phyloP scores from a whole-genome alignment of 345 rosid genomes.

The Gossypium australe region DNA sequence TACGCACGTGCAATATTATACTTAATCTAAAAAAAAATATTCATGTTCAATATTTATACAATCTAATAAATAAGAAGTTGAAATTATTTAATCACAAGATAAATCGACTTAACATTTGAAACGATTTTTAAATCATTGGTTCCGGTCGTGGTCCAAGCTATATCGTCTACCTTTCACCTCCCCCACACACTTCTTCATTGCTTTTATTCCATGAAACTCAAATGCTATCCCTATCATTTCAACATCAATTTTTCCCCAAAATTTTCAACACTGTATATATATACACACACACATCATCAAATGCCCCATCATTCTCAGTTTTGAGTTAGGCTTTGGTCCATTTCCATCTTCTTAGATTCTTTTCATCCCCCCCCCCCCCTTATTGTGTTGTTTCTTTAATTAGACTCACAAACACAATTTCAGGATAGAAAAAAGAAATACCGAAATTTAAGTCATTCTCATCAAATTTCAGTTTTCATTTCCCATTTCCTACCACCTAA shows the following conservation, averaged over 20 bases:
- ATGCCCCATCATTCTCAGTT: slow-evolving; percentile 18
- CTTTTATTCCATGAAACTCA: background rate
- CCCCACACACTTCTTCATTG: slow-evolving; percentile 32
- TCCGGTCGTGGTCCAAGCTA: too few species aligned
- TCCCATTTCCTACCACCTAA: background rate
- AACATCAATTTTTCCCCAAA: background rate
- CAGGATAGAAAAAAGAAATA: too few species aligned
- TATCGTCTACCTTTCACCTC: slow-evolving; percentile 14
- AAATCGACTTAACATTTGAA: too few species aligned
- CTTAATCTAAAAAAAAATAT: too few species aligned
- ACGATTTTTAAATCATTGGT: too few species aligned
- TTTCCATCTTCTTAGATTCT: slow-evolving; percentile 9
- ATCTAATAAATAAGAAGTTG: too few species aligned
- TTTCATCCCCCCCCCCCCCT: background rate
- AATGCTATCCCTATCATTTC: background rate
- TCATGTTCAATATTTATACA: too few species aligned
- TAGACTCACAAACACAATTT: background rate
- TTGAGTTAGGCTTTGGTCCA: slow-evolving; percentile 24
- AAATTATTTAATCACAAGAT: too few species aligned
- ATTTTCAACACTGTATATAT: background rate
- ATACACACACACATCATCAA: background rate
- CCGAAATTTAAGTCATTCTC: too few species aligned
- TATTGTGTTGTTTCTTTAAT: background rate
- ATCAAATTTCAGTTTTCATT: background rate
- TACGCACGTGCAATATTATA: too few species aligned